Evolutionary conservation across 2,329 filamentous ascomycete genomes (phyloP), one percentile per base, ranked within the genome.

Genomic region (Phaeosphaeriaceae sp.): DNA sequence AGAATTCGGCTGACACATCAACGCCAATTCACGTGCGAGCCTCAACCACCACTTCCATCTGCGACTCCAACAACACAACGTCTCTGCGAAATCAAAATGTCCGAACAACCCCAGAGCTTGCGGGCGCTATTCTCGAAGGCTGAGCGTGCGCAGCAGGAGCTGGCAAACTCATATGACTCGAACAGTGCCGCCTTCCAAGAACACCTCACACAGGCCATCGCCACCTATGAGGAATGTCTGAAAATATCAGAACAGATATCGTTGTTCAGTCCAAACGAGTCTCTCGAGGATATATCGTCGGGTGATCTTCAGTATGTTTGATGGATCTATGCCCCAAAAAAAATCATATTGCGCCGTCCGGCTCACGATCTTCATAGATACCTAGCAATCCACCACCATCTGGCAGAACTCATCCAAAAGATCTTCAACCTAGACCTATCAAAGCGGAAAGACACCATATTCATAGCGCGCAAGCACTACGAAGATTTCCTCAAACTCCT

Each of bases 261-360:
- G 0, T 83, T 99, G 53, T 98, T 98, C 84, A 97, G 92, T 67
- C 84, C 88, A 36, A 99, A 99, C 78, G 95, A 99, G 78, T 85
- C 86, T 0, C 79, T 94, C 41, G 95, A 99, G 61, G 95, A 99
- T 79, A 81, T 97, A 31, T 83, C 91, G 15, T 96, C 94, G 1
- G 84, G 85, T n/a, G 89, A 96, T 71, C 80, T 99, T 31, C 92
- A 92, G 79, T 96, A 81, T 58, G 78, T 67, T 36, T 27, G 17
- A 24, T 6, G 10, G 15, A 40, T 7, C 13, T 7, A 24, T 41
- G 19, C 20, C n/a, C n/a, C 19, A 49, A 52, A 48, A 40, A 53
- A 21, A 25, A 53, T 27, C n/a, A 31, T 25, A 46, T 58, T 25
- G 57, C 59, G 49, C 36, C 7, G 20, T 36, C 13, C 31, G 58